Base-by-base conservation (phyloP, 75 land plant species). In the Pinus albicaulis region DNA sequence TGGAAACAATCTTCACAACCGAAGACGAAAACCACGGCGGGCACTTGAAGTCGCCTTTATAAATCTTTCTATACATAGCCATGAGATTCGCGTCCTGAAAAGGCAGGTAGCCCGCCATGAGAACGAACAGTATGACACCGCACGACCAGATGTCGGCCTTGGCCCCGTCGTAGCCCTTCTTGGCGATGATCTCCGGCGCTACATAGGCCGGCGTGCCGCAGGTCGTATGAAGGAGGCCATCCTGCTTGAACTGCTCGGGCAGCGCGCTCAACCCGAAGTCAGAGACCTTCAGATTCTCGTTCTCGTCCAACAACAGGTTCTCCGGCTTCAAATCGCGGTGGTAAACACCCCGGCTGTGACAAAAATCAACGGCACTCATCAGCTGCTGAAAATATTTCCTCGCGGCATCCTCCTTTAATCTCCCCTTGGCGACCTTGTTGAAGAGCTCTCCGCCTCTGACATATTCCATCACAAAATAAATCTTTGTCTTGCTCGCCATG, bases 11-110 rank as follows among this genome's bases (percentile, higher is more conserved):
- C 23, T 56, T 17, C 64, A 36, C 80, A 38, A 83, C 85, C 3
- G 63, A 36, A 16, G 63, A 57, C 58, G 85, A 80, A 74, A 83
- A 83, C 85, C 85, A 83, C 55, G 85, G 34, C n/a, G 85, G 82
- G 56, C 85, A 83, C 26, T 59, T 28, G 57, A 83, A 83, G 60
- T 73, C 72, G 38, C 75, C 83, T 23, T 19, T 56, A 25, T 80
- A 78, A 25, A 75, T 83, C 73, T 72, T 72, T 26, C 15, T 36
- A 15, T 28, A 41, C 7, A 20, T n/a, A 10, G 36, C 52, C 10
- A 16, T 71, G 75, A 53, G 56, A 41, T 72, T 77, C 15, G 36
- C 52, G 23, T 77, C 77, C 36, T 73, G 44, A 28, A 72, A 77
- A 4, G 78, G 78, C 53, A 73, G 36, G 73, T 77, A 77, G 53